phyloP scores from a whole-genome alignment of 352 stramenopile species.

The Aphanomyces euteiches region DNA sequence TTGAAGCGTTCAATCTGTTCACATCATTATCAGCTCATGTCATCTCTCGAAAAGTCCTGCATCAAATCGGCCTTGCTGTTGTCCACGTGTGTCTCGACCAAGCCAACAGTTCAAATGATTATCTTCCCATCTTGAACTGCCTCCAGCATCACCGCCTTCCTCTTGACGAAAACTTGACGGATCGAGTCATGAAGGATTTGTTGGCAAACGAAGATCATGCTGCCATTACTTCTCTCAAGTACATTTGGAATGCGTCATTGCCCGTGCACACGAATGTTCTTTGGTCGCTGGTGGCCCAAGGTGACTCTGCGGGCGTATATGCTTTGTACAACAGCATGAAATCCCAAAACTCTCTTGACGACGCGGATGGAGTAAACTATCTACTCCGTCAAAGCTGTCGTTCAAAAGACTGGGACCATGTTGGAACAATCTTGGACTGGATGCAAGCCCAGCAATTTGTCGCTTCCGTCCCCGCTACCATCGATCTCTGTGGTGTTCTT shows the following conservation, averaged over 20 bases:
- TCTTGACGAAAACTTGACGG: background rate
- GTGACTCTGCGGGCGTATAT: no score
- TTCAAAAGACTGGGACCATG: background rate
- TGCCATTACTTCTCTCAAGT: background rate
- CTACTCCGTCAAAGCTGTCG: background rate
- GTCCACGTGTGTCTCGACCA: background rate
- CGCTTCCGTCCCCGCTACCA: background rate
- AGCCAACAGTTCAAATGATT: background rate
- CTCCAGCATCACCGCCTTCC: background rate
- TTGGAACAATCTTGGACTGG: background rate
- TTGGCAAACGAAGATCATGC: no score
- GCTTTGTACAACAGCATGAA: constrained; percentile 4
- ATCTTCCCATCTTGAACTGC: background rate
- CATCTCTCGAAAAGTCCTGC: background rate
- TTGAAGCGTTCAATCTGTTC: constrained; percentile 16
- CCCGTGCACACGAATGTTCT: background rate
- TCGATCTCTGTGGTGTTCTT: background rate
- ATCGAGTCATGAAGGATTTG: background rate
- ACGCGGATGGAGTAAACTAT: background rate
- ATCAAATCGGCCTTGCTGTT: background rate
- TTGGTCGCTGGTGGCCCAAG: background rate
- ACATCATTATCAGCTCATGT: background rate
- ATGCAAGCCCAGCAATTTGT: background rate
- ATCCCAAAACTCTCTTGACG: background rate
- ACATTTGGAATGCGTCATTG: background rate